Evolutionary conservation across 371 early-diverging fungal species (phyloP), one percentile per base, ranked within the genome.

Genomic region (Mucor ambiguus): DNA sequence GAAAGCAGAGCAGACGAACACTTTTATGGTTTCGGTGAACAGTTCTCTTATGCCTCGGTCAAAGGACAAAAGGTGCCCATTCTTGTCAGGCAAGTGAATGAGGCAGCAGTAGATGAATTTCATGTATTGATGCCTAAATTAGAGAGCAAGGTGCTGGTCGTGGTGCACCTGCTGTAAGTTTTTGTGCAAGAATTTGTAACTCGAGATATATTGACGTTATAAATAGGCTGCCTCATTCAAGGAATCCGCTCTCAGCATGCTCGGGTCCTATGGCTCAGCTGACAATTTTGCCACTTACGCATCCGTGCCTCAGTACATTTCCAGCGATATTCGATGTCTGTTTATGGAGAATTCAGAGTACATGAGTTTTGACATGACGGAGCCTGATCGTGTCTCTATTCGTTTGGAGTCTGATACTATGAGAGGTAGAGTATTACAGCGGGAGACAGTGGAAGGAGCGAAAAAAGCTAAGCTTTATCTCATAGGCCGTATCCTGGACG

Each of bases 1-100:
- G 74, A 67, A 24, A 72, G 73, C 35, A 70, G 73, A 38, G 60
- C 68, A 16, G 80, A 77, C 0, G 82, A 82, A 68, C 63, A 75
- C 12, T 77, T 82, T 64, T 82, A 79, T 71, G 85, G 85, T 1
- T 82, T 84, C 69, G 85, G 85, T 30, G 81, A 84, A 54, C 81
- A 81, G 38, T 76, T 74, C 59, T 68, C 70, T 10, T 69, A 64
- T 70, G 58, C 62, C 10, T 72, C 75, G 14, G 58, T 79, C n/a
- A 83, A 84, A 38, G 85, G 85, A 8, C 74, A 81, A 24, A 81
- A 79, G 61, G 77, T 85, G 9, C 83, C 85, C 1, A 74, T 85
- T 43, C 58, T 81, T 54, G 71, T 72, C 22, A 56, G 73, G 75
- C 71, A 63, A 38, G 49, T 54, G n/a, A 22, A 3, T 9, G 9